A percentile compares a stretch with the other conserved stretches of the same genome.
phyloP scores from a whole-genome alignment of 345 rosid genomes.

The Gossypium stocksii region DNA sequence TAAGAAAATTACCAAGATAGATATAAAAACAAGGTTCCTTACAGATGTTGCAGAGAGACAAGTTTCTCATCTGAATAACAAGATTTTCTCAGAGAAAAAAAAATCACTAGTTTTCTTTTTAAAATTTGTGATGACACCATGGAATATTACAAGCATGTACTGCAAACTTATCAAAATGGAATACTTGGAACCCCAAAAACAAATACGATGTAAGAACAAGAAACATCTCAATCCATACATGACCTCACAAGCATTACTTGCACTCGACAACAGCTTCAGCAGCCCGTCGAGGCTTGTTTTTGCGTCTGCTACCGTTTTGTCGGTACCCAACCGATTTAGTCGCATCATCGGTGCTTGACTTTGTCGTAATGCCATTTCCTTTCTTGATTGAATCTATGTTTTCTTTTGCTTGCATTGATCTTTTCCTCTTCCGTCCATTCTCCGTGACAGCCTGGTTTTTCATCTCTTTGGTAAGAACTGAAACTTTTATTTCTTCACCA shows the following conservation, averaged over 20 bases:
- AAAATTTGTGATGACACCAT: conserved; percentile 1
- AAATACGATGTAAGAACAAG: conserved; percentile 2
- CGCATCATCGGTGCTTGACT: conserved; percentile 38
- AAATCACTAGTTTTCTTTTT: not conserved
- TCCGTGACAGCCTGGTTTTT: conserved; percentile 32
- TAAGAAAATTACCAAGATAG: not conserved
- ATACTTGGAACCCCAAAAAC: conserved; percentile 10
- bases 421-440: conserved; percentile 57
- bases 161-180: conserved; percentile 8
- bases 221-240: conserved; percentile 17
- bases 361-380: conserved; percentile 42
- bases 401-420: conserved; percentile 36
- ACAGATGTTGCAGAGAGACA: not conserved
- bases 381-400: conserved; percentile 33
- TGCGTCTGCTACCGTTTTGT: conserved; percentile 59
- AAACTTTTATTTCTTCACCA: conserved; percentile 32
- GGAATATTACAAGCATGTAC: conserved; percentile 9
- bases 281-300: conserved; percentile 74
- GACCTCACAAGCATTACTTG: conserved; percentile 25
- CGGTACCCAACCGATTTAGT: conserved; percentile 48
- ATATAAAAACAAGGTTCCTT: not conserved
- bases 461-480: conserved; percentile 33
- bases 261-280: conserved; percentile 79
- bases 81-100: not conserved
- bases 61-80: conserved; percentile 6